Base-by-base conservation (phyloP, 345 rosid species). In the Moringa oleifera region DNA sequence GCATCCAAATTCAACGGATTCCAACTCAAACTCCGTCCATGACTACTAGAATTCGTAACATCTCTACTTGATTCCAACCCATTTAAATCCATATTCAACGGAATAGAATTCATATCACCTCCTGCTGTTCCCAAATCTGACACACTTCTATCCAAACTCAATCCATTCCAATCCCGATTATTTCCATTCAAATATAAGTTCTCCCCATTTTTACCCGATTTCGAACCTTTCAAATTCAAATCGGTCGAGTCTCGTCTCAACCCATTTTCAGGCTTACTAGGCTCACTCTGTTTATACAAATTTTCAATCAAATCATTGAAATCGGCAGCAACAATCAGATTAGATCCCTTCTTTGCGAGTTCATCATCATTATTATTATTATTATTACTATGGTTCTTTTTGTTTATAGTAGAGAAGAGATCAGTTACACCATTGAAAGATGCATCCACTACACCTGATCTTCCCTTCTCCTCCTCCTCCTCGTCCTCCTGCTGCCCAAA, bases 401-500 rank as follows among this genome's bases (percentile, higher is more conserved):
- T 33, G 37, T 68, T 66, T 49, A 64, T 69, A 21, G 31, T 55
- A 0, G 68, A 70, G 54, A 65, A 67, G 22, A 72, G 57, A 25
- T 56, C 70, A 20, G 64, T 58, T 9, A 65, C 68, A 58, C 68
- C 79, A 19, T 62, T 59, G 55, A 76, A 70, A 9, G 78, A 52
- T 7, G 74, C 22, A 61, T 62, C 82, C 59, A 52, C 58, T 11
- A 57, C 74, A 36, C 67, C 74, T 15, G 88, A 69, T 71, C 55
- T 65, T 17, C 51, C 75, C n/a, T 25, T 83, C 13, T 77, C 64
- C n/a, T 53, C 75, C n/a, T 25, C 85, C 13, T 77, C 74, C 55
- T 68, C 79, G 20, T 68, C 82, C 57, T 69, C 80, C 13, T 76
- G 85, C 55, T 81, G 88, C 57, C 98, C 97, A 65, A 93, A 93